phyloP scores from a whole-genome alignment of 2,329 filamentous ascomycete genomes.

The Alternaria solani region DNA sequence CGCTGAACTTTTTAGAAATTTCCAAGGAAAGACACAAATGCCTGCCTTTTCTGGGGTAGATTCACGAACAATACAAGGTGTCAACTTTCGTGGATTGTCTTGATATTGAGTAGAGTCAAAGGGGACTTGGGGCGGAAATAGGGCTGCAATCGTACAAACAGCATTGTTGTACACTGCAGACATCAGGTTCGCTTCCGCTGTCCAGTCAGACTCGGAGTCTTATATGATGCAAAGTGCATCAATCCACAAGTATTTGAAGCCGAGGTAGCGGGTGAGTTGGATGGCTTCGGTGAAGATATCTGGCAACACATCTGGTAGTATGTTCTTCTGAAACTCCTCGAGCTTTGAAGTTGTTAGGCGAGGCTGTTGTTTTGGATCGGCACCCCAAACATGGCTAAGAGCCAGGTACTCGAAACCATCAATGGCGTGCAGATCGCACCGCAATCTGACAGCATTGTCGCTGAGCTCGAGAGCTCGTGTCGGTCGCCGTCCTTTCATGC shows the following conservation, averaged over 20 bases:
- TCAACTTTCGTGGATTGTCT: constrained; percentile 14
- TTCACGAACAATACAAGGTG: constrained; percentile 16
- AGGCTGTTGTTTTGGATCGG: background rate
- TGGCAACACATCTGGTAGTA: constrained; percentile 11
- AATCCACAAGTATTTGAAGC: constrained; percentile 31
- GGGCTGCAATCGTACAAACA: constrained; percentile 14
- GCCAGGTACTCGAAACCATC: constrained; percentile 13
- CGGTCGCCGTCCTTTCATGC: background rate
- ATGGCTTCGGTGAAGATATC: constrained; percentile 26
- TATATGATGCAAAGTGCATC: constrained; percentile 34
- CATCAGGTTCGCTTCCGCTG: constrained; percentile 17
- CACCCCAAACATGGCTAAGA: constrained; percentile 24
- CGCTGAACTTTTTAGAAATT: background rate
- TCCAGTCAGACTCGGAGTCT: constrained; percentile 19
- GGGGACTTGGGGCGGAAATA: background rate
- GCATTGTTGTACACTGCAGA: constrained; percentile 23
- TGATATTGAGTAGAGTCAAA: background rate
- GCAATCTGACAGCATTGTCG: background rate
- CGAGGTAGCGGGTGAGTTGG: constrained; percentile 16
- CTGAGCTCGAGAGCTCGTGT: constrained; percentile 14
- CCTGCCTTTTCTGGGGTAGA: background rate
- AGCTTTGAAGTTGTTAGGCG: background rate
- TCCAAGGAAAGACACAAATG: background rate
- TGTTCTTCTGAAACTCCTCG: background rate
- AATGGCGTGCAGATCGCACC: constrained; percentile 2